Percentiles rank a stretch among this genome's conserved stretches.
Evolutionary conservation across 768 basidiomycete genomes (phyloP).

Genomic region (Cantharellus cinnabarinus): DNA sequence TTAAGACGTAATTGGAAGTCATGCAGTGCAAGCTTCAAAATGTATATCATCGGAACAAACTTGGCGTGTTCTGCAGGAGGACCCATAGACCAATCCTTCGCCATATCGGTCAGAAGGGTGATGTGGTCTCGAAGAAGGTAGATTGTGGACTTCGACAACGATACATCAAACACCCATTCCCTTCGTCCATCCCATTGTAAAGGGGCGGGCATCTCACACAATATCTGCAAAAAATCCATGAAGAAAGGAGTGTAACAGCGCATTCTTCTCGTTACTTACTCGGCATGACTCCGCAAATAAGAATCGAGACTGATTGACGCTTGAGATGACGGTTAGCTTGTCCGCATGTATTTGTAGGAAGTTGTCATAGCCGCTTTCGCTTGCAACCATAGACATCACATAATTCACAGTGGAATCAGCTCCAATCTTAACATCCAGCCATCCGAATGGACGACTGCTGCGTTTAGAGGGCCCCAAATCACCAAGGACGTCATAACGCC

Average conservation of each 20-base stretch:
- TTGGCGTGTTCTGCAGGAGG: conserved; percentile 60
- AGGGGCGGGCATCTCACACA: conserved; percentile 43
- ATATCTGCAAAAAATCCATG: conserved; percentile 10
- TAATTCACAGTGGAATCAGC: conserved; percentile 76
- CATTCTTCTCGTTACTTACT: conserved; percentile 22
- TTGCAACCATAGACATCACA: conserved; percentile 61
- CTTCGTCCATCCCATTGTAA: conserved; percentile 65
- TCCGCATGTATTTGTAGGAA: conserved; percentile 68
- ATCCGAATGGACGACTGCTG: conserved; percentile 39
- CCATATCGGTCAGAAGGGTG: conserved; percentile 85
- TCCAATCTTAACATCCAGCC: conserved; percentile 52
- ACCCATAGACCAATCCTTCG: conserved; percentile 76
- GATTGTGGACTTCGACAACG: conserved; percentile 48
- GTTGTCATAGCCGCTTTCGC: conserved; percentile 54
- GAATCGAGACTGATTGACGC: conserved; percentile 71
- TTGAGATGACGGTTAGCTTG: conserved; percentile 54
- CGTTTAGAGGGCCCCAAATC: conserved; percentile 25
- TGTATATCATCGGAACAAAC: conserved; percentile 70
- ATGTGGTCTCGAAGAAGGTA: conserved; percentile 81
- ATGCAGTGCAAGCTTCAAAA: conserved; percentile 44
- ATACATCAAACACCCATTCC: conserved; percentile 58
- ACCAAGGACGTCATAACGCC: conserved; percentile 67
- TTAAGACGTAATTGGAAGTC: conserved; percentile 65
- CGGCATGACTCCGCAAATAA: conserved; percentile 59
- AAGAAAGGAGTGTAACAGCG: conserved; percentile 2